Conservation (phyloP, 371 early-diverging fungal species). For the Nosema muscidifuracis region DNA sequence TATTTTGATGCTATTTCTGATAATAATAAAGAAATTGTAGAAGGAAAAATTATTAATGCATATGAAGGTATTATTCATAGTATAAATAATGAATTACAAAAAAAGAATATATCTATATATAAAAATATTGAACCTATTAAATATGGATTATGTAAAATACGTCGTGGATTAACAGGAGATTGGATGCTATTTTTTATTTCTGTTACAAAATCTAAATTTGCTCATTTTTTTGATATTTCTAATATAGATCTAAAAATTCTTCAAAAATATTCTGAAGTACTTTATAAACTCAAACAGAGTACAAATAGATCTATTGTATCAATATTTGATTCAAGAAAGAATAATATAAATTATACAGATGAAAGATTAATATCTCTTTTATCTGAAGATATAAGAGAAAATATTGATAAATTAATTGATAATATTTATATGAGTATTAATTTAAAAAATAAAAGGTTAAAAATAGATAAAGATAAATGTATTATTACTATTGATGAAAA, state of each 20-base stretch:
- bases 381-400: not conserved
- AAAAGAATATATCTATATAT: constrained; percentile 19
- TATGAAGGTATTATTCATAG: constrained; percentile 26
- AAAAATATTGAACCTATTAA: constrained; percentile 39
- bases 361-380: constrained; percentile 18
- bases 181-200: constrained; percentile 19
- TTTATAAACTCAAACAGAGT: not conserved
- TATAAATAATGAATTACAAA: constrained; percentile 31
- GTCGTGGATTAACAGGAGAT: constrained; percentile 24
- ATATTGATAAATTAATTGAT: constrained; percentile 9
- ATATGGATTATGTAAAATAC: constrained; percentile 21
- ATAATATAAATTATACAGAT: not conserved
- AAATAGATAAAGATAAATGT: constrained; percentile 22
- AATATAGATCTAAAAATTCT: not conserved
- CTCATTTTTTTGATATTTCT: constrained; percentile 33
- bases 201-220: constrained; percentile 27
- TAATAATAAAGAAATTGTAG: constrained; percentile 10
- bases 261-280: not conserved
- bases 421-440: not conserved
- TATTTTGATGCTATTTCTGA: constrained; percentile 31
- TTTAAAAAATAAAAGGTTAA: constrained; percentile 13
- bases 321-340: constrained; percentile 26
- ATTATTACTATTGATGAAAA: constrained; percentile 9
- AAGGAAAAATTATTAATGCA: constrained; percentile 25
- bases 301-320: constrained; percentile 3